Conservation (phyloP, 106 monocot species). For the Cymbidium sinense region DNA sequence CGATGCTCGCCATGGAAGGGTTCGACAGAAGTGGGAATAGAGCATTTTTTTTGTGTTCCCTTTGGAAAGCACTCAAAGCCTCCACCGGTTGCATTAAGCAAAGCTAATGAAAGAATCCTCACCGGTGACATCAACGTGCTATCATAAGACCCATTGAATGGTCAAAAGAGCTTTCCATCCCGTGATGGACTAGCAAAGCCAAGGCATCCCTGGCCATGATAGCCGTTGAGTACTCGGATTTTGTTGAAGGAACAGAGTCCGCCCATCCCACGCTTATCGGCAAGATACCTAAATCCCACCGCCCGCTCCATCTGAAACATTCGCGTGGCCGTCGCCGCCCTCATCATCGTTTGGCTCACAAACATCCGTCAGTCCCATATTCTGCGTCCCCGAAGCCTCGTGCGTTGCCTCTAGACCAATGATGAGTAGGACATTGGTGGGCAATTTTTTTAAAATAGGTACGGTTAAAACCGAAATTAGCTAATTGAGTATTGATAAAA, state of each 20-base stretch:
- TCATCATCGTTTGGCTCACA: constrained; percentile 40
- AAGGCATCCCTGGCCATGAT: constrained; percentile 91
- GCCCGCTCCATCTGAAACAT: constrained; percentile 10
- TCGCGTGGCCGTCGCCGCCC: constrained; percentile 7
- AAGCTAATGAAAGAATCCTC: constrained; percentile 70
- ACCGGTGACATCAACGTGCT: constrained; percentile 82
- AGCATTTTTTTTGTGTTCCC: too few species aligned
- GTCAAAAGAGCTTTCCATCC: constrained; percentile 88
- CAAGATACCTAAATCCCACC: constrained; percentile 82
- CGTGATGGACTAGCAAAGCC: constrained; percentile 76
- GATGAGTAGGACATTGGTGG: constrained; percentile 80
- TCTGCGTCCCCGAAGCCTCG: constrained; percentile 88
- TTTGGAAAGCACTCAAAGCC: constrained; percentile 94
- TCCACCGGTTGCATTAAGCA: constrained; percentile 96
- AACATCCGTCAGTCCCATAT: constrained; percentile 66
- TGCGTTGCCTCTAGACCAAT: constrained; percentile 95
- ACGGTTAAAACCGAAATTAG: too few species aligned
- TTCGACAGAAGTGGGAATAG: neutral
- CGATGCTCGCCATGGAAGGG: constrained; percentile 35
- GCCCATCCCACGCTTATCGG: constrained; percentile 95
- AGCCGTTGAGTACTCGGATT: constrained; percentile 77
- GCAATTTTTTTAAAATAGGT: too few species aligned
- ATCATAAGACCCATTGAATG: constrained; percentile 99
- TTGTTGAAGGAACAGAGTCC: constrained; percentile 65
- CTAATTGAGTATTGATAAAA: too few species aligned